Evolutionary conservation across 495 filamentous ascomycete genomes (phyloP).

Genomic region (Penicillium bialowiezense): DNA sequence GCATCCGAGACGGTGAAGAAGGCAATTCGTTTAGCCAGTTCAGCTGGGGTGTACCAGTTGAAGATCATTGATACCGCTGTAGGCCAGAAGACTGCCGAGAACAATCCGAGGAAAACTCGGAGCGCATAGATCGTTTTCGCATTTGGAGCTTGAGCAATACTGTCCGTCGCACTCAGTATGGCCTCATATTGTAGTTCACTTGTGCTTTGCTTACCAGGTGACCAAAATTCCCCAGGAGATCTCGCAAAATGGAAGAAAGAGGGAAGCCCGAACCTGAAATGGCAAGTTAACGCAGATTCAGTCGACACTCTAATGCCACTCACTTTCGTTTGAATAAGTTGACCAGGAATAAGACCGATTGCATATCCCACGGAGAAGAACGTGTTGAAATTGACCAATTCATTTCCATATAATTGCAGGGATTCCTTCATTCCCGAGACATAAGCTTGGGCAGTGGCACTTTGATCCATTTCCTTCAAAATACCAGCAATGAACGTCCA

Average conservation of each 20-base stretch:
- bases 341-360: constrained; percentile 3
- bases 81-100: constrained; percentile 19
- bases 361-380: constrained; percentile 6
- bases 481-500: constrained; percentile 10
- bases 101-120: constrained; percentile 15
- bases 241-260: constrained; percentile 6
- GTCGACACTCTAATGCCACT: background rate
- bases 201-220: constrained; percentile 5
- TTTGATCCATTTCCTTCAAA: constrained; percentile 10
- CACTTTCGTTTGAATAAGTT: constrained; percentile 8
- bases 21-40: constrained; percentile 14
- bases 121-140: constrained; percentile 14
- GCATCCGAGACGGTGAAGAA: constrained; percentile 16
- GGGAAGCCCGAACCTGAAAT: background rate
- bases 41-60: constrained; percentile 19
- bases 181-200: too few relatives aligned
- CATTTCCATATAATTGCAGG: constrained; percentile 2
- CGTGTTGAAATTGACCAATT: constrained; percentile 5
- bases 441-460: constrained; percentile 3
- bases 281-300: background rate
- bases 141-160: constrained; percentile 10
- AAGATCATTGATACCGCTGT: constrained; percentile 15
- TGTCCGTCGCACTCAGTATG: background rate
- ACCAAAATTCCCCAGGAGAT: constrained; percentile 7
- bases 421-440: constrained; percentile 9